These are phyloP conservation scores for Avena insularis DNA, from an alignment of 176 grass and related monocot genomes.

Conservation along the genomic window DNA sequence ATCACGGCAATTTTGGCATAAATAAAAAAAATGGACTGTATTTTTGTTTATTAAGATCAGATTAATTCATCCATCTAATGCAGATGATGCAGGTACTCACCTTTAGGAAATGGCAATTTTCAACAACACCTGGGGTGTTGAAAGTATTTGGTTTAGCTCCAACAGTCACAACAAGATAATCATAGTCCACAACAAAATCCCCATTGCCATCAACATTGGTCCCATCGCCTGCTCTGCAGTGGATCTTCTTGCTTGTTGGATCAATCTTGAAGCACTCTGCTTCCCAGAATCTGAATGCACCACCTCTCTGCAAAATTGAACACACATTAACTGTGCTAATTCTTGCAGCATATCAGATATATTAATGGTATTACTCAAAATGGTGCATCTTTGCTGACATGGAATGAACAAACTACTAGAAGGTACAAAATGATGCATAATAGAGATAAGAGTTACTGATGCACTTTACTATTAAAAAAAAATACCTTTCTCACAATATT, in stretches of 20 bases:
- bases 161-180: conserved; percentile 82
- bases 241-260: conserved; percentile 67
- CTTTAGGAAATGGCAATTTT: conserved; percentile 97
- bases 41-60: background rate
- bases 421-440: conserved; percentile 7
- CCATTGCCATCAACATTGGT: conserved; percentile 74
- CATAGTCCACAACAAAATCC: conserved; percentile 89
- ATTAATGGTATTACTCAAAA: background rate
- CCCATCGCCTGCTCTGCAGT: conserved; percentile 72
- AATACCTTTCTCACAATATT: conserved; percentile 85
- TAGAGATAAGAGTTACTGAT: conserved; percentile 4
- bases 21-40: background rate
- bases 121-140: conserved; percentile 86
- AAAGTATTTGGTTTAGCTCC: conserved; percentile 92
- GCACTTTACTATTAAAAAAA: background rate
- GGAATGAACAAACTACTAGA: background rate
- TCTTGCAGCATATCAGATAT: conserved; percentile 3
- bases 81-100: conserved; percentile 41
- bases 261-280: conserved; percentile 96
- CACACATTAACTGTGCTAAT: background rate
- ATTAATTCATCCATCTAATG: background rate
- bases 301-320: conserved; percentile 62
- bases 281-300: conserved; percentile 84
- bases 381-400: background rate
- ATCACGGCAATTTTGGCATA: background rate